Percentiles rank a stretch among this genome's conserved stretches.
Evolutionary conservation across 352 stramenopile genomes (phyloP).

Genomic region (Phytophthora megakarya): DNA sequence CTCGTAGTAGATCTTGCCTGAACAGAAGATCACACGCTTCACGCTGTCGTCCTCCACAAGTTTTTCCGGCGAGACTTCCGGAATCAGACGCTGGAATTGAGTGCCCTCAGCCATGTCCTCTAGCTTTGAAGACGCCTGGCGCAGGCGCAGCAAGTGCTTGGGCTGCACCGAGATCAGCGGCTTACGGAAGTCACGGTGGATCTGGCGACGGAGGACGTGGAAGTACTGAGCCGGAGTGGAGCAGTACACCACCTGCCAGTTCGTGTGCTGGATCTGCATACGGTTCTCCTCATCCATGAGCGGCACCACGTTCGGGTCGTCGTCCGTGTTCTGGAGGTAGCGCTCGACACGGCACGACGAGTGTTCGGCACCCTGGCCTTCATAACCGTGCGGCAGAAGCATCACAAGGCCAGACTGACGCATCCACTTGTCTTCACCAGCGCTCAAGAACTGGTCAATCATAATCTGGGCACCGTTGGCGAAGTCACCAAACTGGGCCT

Average conservation of each 20-base stretch:
- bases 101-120: conserved; percentile 95
- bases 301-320: conserved; percentile 95
- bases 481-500: conserved; percentile 98
- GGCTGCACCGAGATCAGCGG: conserved; percentile 95
- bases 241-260: conserved; percentile 98
- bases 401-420: conserved; percentile 94
- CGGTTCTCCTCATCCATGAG: conserved; percentile 92
- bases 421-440: conserved; percentile 98
- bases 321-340: conserved; percentile 94
- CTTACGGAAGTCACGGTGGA: conserved; percentile 98
- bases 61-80: conserved; percentile 75
- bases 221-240: conserved; percentile 94
- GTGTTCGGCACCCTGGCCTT: conserved; percentile 96
- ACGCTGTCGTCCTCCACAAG: conserved; percentile 62
- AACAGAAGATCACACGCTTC: conserved; percentile 92
- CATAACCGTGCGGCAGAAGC: conserved; percentile 96
- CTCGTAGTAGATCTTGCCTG: conserved; percentile 98
- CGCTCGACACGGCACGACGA: conserved; percentile 95
- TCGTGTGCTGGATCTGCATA: conserved; percentile 97
- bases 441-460: conserved; percentile 97
- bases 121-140: conserved; percentile 88
- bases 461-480: conserved; percentile 97
- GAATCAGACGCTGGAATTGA: conserved; percentile 91
- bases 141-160: conserved; percentile 95
- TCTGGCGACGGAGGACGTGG: conserved; percentile 90